Evolutionary conservation across 2,329 filamentous ascomycete genomes (phyloP).

Genomic region (Celoporthe dispersa): DNA sequence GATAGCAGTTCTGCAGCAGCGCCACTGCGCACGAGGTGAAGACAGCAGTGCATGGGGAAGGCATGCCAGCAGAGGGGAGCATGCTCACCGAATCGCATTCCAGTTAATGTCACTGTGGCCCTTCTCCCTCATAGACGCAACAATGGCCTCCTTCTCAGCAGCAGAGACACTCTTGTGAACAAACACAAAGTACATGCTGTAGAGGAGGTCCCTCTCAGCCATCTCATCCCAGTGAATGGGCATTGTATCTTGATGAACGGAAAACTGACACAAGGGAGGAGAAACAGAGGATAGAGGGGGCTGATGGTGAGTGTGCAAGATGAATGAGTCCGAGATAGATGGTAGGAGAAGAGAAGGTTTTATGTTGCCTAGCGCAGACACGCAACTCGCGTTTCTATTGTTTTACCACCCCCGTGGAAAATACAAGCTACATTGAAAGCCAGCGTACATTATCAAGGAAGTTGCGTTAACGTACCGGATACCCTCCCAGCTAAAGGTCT

Average conservation of each 20-base stretch:
- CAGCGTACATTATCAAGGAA: background rate
- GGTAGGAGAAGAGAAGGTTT: background rate
- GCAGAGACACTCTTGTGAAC: background rate
- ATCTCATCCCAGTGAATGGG: background rate
- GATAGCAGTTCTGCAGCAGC: background rate
- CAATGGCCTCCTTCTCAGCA: background rate
- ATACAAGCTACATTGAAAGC: background rate
- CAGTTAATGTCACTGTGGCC: background rate
- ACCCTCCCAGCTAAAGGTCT: constrained; percentile 48
- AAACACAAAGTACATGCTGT: background rate
- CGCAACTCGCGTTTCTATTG: background rate
- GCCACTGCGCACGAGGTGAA: background rate
- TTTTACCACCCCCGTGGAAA: background rate
- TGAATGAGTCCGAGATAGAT: background rate
- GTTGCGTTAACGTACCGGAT: constrained; percentile 44
- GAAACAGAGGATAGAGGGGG: background rate
- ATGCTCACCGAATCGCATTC: constrained; percentile 4
- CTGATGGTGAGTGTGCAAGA: background rate
- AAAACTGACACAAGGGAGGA: background rate
- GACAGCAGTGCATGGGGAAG: background rate
- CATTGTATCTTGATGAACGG: background rate
- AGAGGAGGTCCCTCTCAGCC: constrained; percentile 1
- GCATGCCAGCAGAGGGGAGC: background rate
- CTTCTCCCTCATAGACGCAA: background rate
- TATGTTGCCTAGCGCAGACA: background rate